A percentile compares a stretch with the other conserved stretches of the same genome.
Evolutionary conservation across 352 stramenopile species (phyloP).

Genomic region (Globisporangium uncinulatum): DNA sequence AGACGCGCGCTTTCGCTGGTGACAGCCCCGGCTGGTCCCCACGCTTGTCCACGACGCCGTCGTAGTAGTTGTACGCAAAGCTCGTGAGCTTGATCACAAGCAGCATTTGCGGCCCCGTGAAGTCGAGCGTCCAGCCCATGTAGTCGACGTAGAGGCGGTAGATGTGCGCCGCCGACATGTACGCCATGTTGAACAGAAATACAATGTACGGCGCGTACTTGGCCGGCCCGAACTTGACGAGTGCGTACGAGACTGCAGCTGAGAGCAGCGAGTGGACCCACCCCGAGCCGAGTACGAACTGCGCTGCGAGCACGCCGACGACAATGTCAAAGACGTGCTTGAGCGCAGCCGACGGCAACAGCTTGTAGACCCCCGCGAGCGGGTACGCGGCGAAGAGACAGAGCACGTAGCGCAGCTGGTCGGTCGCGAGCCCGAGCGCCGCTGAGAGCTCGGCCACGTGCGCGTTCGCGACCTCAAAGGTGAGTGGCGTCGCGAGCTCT

Average conservation of each 20-base stretch:
- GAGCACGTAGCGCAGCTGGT: constrained; percentile 82
- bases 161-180: constrained; percentile 90
- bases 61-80: constrained; percentile 97
- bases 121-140: constrained; percentile 88
- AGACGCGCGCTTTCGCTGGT: constrained; percentile 17
- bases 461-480: constrained; percentile 42
- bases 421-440: constrained; percentile 33
- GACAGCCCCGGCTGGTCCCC: constrained; percentile 23
- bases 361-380: constrained; percentile 86
- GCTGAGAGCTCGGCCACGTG: constrained; percentile 37
- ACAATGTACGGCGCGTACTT: constrained; percentile 76
- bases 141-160: constrained; percentile 96
- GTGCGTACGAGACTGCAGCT: constrained; percentile 85
- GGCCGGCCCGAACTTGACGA: constrained; percentile 64
- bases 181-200: constrained; percentile 93
- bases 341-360: constrained; percentile 69
- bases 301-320: constrained; percentile 89
- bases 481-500: constrained; percentile 46
- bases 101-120: constrained; percentile 88
- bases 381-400: constrained; percentile 94
- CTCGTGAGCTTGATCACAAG: constrained; percentile 97
- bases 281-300: constrained; percentile 90
- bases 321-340: constrained; percentile 93
- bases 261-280: constrained; percentile 96
- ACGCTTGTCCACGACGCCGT: constrained; percentile 79